Conservation (phyloP, 1,284 basidiomycete species). For the Fomitopsis palustris region DNA sequence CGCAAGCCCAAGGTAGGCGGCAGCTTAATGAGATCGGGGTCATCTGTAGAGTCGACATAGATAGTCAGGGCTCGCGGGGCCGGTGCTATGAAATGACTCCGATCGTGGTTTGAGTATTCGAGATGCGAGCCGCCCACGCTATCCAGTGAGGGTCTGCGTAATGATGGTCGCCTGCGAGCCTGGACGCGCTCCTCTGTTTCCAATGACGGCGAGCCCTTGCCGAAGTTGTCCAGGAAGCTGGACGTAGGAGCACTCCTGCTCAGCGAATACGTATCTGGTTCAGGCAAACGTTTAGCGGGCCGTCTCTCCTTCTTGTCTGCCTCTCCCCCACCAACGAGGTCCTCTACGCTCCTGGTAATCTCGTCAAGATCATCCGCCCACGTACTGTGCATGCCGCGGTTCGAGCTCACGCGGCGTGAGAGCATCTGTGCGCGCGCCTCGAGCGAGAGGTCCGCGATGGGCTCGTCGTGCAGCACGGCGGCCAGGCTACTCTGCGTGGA, state of each 20-base stretch:
- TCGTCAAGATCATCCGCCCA: conserved; percentile 63
- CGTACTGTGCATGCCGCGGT: conserved; percentile 38
- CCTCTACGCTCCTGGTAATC: conserved; percentile 59
- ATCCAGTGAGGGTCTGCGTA: conserved; percentile 50
- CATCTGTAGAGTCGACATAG: conserved; percentile 55
- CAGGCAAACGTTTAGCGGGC: background rate
- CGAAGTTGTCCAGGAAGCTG: conserved; percentile 34
- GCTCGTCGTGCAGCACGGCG: conserved; percentile 38
- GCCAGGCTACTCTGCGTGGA: conserved; percentile 63
- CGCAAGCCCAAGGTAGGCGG: conserved; percentile 71
- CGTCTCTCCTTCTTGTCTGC: conserved; percentile 19
- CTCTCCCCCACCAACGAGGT: conserved; percentile 38
- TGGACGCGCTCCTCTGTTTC: conserved; percentile 22
- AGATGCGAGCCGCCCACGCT: conserved; percentile 34
- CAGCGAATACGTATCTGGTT: background rate
- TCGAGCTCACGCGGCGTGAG: conserved; percentile 45
- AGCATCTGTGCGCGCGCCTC: conserved; percentile 46
- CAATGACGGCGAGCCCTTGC: conserved; percentile 47
- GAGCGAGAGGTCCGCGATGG: conserved; percentile 36
- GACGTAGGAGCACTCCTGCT: conserved; percentile 3
- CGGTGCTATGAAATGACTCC: conserved; percentile 54
- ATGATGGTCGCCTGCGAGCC: conserved; percentile 4
- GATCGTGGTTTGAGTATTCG: conserved; percentile 46
- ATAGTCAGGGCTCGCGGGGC: conserved; percentile 73
- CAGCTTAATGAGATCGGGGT: conserved; percentile 49